A percentile compares a stretch with the other conserved stretches of the same genome.
These are phyloP conservation scores for Penicillium sp. DNA, from an alignment of 2,329 filamentous ascomycete genomes.

Conservation along the genomic window DNA sequence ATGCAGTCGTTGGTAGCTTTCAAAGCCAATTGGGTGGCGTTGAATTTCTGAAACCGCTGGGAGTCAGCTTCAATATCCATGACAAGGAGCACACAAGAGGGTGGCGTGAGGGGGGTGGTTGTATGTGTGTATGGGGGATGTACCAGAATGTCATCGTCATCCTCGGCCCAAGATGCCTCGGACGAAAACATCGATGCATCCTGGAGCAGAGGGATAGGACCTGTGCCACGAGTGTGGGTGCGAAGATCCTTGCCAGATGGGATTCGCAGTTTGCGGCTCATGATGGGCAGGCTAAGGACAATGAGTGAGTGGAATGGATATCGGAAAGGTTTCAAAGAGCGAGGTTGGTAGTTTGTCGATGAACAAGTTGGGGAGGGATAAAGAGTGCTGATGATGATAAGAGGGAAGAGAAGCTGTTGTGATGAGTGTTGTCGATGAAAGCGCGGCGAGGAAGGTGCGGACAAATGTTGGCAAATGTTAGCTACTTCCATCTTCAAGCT, in stretches of 20 bases:
- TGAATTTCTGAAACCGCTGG: background rate
- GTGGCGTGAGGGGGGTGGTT: too few relatives aligned
- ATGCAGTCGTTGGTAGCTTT: constrained; percentile 27
- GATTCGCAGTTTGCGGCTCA: background rate
- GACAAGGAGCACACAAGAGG: background rate
- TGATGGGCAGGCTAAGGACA: background rate
- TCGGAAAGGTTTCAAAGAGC: background rate
- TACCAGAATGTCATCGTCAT: background rate
- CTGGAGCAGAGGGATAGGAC: background rate
- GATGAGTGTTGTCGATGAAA: background rate
- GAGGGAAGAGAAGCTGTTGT: background rate
- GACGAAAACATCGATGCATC: background rate
- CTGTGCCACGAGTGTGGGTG: background rate
- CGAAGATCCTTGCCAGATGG: background rate
- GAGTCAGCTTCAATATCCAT: background rate
- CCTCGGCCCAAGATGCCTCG: background rate
- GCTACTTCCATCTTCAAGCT: background rate
- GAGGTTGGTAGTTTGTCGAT: background rate
- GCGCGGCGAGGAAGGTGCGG: background rate
- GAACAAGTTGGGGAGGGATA: background rate
- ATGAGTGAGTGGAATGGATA: background rate
- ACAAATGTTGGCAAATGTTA: background rate
- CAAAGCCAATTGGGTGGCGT: constrained; percentile 19
- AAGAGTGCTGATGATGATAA: background rate
- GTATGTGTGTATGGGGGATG: too few relatives aligned